Base-by-base conservation (phyloP, 148 eudicot species). In the Chenopodium suecicum region DNA sequence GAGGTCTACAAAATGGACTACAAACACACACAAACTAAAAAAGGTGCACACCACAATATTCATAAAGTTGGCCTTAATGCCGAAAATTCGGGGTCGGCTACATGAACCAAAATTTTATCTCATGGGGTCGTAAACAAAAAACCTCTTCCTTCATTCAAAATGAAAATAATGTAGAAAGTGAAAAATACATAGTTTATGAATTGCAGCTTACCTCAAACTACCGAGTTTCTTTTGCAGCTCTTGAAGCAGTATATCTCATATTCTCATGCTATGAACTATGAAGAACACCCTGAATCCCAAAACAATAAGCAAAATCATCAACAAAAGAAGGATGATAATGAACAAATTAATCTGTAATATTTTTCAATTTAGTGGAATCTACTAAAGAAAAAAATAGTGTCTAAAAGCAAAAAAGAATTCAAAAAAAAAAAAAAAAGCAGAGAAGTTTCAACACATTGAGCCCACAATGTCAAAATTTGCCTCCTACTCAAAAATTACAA, bases 401-500 rank as follows among this genome's bases (percentile, higher is more conserved):
- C 12, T 52, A 69, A 32, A 79, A 74, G 63, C 77, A 9, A 54
- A 20, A 7, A 69, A 32, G 19, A 31, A 23, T 74, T 37, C 0
- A 4, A 69, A 20, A 12, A 69, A 22, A 16, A 31, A 63, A 50
- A 62, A 50, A 29, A 29, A 68, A 79, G 70, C 25, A 37, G 7
- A 27, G 76, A 58, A 79, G 41, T 23, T 58, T 71, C 37, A 34
- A 54, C 74, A 69, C 27, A 19, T 69, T 29, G 75, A 50, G 62
- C 81, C 66, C 50, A 79, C 67, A 79, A 32, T 69, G 48, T 70
- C 67, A 69, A 79, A 22, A 31, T 71, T 71, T 46, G 74, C 74
- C 74, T 20, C 25, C 74, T 70, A 16, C 22, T 34, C 20, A 64
- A 64, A 64, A 22, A 7, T 64, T 22, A 64, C 27, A n/a, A 64